Evolutionary conservation across 1,284 basidiomycete species (phyloP).

Genomic region (Tilletiopsis washingtonensis): DNA sequence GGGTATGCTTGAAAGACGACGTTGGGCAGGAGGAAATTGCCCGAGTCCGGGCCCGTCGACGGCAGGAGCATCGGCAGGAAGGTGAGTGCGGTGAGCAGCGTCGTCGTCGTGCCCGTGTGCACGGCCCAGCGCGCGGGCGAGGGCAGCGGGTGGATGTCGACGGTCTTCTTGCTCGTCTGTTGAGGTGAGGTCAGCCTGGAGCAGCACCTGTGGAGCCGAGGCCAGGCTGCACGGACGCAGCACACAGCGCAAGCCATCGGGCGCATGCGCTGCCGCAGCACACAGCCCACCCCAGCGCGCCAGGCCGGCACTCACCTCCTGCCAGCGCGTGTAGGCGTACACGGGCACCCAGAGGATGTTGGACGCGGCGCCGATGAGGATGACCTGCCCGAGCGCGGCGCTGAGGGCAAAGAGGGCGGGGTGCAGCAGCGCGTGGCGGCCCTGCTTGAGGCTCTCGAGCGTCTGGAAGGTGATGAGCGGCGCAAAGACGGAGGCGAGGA

Average conservation of each 20-base stretch:
- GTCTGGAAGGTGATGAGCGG: not conserved
- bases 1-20: conserved; percentile 4
- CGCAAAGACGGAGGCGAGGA: not conserved
- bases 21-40: not conserved
- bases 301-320: not conserved
- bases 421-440: not conserved
- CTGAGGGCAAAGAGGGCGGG: not conserved
- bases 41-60: not conserved
- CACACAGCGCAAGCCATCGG: no score
- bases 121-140: not conserved
- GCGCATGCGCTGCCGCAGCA: no score
- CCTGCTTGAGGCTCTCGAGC: conserved; percentile 1
- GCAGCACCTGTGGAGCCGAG: not conserved
- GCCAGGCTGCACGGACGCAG: no score
- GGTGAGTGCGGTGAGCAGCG: no score
- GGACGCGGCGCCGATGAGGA: conserved; percentile 1
- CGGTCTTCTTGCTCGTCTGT: no score
- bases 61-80: not conserved
- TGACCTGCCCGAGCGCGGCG: not conserved
- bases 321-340: conserved; percentile 3
- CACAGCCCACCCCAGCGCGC: no score
- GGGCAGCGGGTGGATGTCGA: conserved; percentile 2
- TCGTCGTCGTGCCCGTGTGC: no score
- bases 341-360: not conserved
- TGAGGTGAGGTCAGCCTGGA: not conserved